phyloP scores from a whole-genome alignment of 768 basidiomycete species.

The Macrolepiota fuliginosa region DNA sequence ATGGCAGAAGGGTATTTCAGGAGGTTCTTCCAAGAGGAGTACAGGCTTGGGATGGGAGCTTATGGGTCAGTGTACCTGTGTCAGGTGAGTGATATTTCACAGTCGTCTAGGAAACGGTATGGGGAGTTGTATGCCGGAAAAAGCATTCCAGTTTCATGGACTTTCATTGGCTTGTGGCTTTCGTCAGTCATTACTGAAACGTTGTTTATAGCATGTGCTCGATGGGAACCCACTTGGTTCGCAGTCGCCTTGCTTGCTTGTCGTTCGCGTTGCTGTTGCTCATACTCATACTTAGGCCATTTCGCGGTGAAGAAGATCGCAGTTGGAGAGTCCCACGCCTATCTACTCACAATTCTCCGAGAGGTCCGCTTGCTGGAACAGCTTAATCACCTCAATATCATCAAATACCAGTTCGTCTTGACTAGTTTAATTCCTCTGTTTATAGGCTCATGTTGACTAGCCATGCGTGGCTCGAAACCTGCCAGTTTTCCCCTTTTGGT shows the following conservation, averaged over 20 bases:
- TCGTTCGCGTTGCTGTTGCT: conserved; percentile 8
- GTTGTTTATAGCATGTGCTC: conserved; percentile 62
- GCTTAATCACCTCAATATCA: conserved; percentile 88
- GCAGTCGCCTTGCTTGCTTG: conserved; percentile 14
- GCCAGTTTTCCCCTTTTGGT: conserved; percentile 85
- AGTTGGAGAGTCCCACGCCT: conserved; percentile 85
- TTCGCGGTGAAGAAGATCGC: conserved; percentile 98
- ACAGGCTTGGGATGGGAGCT: conserved; percentile 90
- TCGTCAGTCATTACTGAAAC: conserved; percentile 9
- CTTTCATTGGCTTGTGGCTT: background rate
- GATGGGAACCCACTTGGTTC: conserved; percentile 83
- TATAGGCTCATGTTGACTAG: conserved; percentile 22
- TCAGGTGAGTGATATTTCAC: conserved; percentile 47
- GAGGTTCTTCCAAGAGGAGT: conserved; percentile 90
- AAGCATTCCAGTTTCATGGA: conserved; percentile 25
- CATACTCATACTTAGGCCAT: conserved; percentile 44
- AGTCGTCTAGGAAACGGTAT: too few relatives aligned
- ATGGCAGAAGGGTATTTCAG: conserved; percentile 94
- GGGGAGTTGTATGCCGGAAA: too few relatives aligned
- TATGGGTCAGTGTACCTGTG: conserved; percentile 90
- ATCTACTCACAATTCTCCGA: conserved; percentile 76
- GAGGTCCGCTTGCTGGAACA: conserved; percentile 87
- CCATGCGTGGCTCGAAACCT: conserved; percentile 89
- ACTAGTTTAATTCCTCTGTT: background rate
- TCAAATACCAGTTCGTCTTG: conserved; percentile 74